These are phyloP conservation scores for Colletotrichum theobromicola DNA, from an alignment of 2,329 filamentous ascomycete species.

Conservation along the genomic window DNA sequence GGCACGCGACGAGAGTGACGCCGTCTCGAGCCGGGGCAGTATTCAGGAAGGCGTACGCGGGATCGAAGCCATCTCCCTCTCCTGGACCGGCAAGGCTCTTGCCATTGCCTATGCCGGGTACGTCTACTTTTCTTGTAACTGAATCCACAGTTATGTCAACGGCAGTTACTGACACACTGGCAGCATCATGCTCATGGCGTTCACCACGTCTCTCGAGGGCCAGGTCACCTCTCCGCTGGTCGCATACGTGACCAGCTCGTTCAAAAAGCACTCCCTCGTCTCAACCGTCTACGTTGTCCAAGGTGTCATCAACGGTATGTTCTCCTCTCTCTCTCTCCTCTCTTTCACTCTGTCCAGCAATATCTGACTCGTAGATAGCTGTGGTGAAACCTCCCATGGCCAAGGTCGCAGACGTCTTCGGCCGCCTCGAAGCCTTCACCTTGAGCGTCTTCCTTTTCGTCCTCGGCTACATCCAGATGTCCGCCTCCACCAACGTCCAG, in stretches of 20 bases:
- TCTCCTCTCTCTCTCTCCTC: not conserved
- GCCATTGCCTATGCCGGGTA: not conserved
- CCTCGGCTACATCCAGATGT: slow-evolving; percentile 63
- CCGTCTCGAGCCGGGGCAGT: not conserved
- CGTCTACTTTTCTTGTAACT: not conserved
- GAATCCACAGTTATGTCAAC: not conserved
- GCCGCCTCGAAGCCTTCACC: slow-evolving; percentile 63
- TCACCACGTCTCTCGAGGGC: not conserved
- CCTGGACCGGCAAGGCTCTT: not conserved
- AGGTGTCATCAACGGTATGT: not conserved
- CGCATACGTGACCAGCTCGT: not conserved
- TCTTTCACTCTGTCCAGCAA: not conserved
- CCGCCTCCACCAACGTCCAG: slow-evolving; percentile 57
- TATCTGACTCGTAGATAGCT: not conserved
- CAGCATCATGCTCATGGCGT: not conserved
- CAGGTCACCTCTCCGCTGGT: not conserved
- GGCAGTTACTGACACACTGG: not conserved
- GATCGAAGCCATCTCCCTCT: not conserved
- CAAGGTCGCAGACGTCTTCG: slow-evolving; percentile 67
- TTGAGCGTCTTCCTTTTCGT: slow-evolving; percentile 59
- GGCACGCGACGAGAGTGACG: not conserved
- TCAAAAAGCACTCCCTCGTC: not conserved
- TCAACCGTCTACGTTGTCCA: not conserved
- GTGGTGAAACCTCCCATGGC: slow-evolving; percentile 43
- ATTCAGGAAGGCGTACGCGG: not conserved